These are phyloP conservation scores for Aspergillus mulundensis DNA, from an alignment of 495 filamentous ascomycete species.

Conservation along the genomic window DNA sequence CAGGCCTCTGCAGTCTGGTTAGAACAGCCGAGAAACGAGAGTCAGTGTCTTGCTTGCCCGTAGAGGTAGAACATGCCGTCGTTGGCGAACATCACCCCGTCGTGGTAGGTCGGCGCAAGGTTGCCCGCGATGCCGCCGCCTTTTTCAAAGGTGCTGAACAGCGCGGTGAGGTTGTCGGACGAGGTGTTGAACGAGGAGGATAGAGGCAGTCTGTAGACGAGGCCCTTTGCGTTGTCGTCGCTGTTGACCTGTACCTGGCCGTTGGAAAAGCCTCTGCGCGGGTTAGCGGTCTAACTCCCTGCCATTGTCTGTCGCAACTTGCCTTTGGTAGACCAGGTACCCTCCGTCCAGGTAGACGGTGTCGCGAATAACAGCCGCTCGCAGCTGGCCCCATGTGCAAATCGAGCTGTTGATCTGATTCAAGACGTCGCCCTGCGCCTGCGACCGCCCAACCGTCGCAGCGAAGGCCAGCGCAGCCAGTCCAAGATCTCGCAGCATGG, in stretches of 20 bases:
- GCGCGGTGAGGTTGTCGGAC: slow-evolving; percentile 41
- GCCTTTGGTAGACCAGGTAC: slow-evolving; percentile 43
- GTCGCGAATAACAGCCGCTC: slow-evolving; percentile 58
- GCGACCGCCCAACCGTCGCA: slow-evolving; percentile 17
- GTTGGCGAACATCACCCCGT: slow-evolving; percentile 65
- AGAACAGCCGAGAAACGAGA: not conserved
- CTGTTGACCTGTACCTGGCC: not conserved
- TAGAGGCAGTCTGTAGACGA: slow-evolving; percentile 55
- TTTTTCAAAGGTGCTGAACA: slow-evolving; percentile 46
- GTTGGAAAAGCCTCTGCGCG: not conserved
- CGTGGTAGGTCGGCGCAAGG: slow-evolving; percentile 53
- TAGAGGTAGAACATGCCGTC: slow-evolving; percentile 53
- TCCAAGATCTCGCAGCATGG: not conserved
- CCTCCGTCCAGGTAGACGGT: slow-evolving; percentile 70
- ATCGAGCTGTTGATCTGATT: slow-evolving; percentile 48
- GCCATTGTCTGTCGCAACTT: slow-evolving; percentile 6
- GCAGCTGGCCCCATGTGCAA: slow-evolving; percentile 52
- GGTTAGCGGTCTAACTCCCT: not conserved
- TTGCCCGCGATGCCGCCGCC: slow-evolving; percentile 45
- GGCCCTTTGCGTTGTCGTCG: slow-evolving; percentile 36
- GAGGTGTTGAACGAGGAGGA: slow-evolving; percentile 53
- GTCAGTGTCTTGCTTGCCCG: slow-evolving; percentile 19
- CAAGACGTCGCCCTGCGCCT: slow-evolving; percentile 13
- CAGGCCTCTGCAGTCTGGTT: slow-evolving; percentile 7
- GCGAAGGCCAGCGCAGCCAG: not conserved